Evolutionary conservation across 768 basidiomycete species (phyloP).

Genomic region (Kwoniella europaea): DNA sequence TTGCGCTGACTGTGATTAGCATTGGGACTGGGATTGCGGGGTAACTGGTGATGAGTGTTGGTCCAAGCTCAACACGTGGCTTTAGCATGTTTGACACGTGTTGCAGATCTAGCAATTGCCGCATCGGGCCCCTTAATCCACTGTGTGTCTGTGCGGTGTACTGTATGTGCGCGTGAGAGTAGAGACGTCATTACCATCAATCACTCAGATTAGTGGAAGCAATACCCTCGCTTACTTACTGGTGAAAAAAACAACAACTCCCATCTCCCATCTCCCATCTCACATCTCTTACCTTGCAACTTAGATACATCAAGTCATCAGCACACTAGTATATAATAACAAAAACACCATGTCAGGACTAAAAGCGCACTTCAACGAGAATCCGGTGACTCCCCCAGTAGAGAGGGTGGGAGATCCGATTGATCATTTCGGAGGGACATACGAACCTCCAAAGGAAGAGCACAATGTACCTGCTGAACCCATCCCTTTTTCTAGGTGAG

Average conservation of each 20-base stretch:
- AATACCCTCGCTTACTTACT: neutral
- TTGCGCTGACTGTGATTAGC: too few species aligned
- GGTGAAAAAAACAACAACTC: neutral
- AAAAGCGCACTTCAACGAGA: conserved; percentile 28
- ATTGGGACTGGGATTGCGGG: neutral
- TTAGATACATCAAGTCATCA: too few species aligned
- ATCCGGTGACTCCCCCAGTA: conserved; percentile 34
- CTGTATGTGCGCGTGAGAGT: neutral
- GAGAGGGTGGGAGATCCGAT: conserved; percentile 25
- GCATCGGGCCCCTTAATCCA: neutral
- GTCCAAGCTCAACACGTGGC: neutral
- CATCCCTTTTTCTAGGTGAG: conserved; percentile 54
- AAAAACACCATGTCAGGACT: conserved; percentile 17
- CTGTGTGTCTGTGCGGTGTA: neutral
- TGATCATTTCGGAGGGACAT: conserved; percentile 7
- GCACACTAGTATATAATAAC: too few species aligned
- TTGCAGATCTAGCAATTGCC: neutral
- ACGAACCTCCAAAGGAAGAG: conserved; percentile 9
- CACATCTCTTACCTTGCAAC: neutral
- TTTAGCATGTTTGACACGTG: neutral
- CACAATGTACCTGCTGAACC: conserved; percentile 25
- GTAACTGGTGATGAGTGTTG: neutral
- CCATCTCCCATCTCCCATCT: conserved; percentile 1
- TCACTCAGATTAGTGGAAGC: neutral
- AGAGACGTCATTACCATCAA: conserved; percentile 5